Evolutionary conservation across 2,329 filamentous ascomycete genomes (phyloP), one percentile per base, ranked within the genome.

Genomic region (Scedosporium minutisporum): DNA sequence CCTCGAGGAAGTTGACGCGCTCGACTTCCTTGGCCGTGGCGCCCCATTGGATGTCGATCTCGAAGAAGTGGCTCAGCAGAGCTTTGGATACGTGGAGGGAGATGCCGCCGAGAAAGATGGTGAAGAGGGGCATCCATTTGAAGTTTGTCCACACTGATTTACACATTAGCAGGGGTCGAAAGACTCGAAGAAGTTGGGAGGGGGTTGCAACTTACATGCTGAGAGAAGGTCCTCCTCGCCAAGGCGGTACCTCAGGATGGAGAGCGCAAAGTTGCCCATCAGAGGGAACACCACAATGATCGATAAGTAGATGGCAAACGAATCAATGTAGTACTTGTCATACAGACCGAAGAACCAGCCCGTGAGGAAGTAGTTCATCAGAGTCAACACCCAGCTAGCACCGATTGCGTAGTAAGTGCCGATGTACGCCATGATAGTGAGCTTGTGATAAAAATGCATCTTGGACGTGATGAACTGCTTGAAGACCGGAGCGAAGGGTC

Each of bases 361-460:
- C 60, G 89, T 79, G 46, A 89, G 73, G 72, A 90, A 84, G 73
- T 91, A 91, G 73, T 91, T 91, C 63, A 83, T 73, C 1, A 87
- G 69, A 0, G 87, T 88, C 58, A 90, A 77, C n/a, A 86, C 74
- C 77, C 87, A 85, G 2, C 86, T 83, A 0, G 83, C 82, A 3
- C 82, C 88, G 63, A 91, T 84, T 23, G 88, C 88, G 68, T 88
- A 89, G 75, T 90, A 89, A 4, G 87, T 88, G 65, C 84, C 85
- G 65, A 89, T 85, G 71, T 89, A 89, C 2, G 86, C 84, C 68
- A 90, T 74, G 69, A 91, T 88, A 46, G 87, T 89, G 66, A 90
- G 74, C 72, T 91, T 91, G 57, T 85, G 87, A 6, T 84, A 82
- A 57, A 87, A 74, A 18, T 80, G 81, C 66, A 89, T 87, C 68